Percentiles rank a stretch among this genome's conserved stretches.
Evolutionary conservation across 768 basidiomycete genomes (phyloP).

Genomic region (Termitomyces sp.): DNA sequence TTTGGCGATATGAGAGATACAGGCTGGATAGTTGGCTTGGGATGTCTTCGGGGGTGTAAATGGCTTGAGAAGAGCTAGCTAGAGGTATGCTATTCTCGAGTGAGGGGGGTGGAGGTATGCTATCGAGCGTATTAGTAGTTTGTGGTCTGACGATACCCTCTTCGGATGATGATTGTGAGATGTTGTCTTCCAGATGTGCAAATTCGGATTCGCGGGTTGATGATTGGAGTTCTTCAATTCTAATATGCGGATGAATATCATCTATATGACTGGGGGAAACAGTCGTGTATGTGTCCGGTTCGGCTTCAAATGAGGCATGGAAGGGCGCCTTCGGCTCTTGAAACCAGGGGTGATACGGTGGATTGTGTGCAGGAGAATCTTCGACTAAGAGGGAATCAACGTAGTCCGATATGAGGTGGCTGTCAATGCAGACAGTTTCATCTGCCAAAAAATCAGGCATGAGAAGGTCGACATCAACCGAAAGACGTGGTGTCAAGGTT

Average conservation of each 20-base stretch:
- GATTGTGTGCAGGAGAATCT: neutral
- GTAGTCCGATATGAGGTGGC: neutral
- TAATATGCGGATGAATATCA: neutral
- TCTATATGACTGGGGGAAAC: neutral
- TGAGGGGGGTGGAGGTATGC: neutral
- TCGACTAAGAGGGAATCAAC: neutral
- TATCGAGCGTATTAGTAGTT: neutral
- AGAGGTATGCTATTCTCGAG: neutral
- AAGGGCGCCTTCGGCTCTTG: neutral
- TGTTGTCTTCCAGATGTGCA: neutral
- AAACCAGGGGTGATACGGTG: slow-evolving; percentile 8
- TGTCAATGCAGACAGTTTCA: slow-evolving; percentile 1
- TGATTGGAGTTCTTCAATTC: neutral
- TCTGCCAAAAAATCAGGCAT: slow-evolving; percentile 3
- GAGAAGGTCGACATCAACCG: neutral
- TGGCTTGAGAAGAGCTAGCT: neutral
- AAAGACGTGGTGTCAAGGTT: neutral
- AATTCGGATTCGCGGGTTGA: neutral
- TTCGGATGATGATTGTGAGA: neutral
- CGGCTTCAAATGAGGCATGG: neutral
- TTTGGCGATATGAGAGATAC: slow-evolving; percentile 37
- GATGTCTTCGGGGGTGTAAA: slow-evolving; percentile 19
- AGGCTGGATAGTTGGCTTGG: slow-evolving; percentile 26
- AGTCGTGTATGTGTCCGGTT: slow-evolving; percentile 5
- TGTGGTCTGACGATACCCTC: neutral